Conservation (phyloP, 23 red algal species). For the Gracilaria caudata region DNA sequence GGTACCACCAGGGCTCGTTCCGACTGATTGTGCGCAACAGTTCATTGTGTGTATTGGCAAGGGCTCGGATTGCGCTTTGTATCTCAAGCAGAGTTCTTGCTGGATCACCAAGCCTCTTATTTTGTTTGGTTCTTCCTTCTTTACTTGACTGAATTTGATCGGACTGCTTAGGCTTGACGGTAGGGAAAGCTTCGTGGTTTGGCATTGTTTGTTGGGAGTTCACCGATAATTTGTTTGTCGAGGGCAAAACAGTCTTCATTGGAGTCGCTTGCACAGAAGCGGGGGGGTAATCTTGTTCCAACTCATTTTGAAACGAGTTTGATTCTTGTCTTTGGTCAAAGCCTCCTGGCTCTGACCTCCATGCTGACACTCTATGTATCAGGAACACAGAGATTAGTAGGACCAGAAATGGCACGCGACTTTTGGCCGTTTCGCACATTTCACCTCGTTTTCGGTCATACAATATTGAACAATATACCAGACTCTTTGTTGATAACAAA, state of each 20-base stretch:
- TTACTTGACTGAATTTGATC: neutral
- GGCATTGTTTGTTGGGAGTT: neutral
- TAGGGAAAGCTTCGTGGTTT: neutral
- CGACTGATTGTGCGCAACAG: neutral
- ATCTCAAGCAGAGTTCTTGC: constrained; percentile 4
- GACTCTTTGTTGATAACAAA: neutral
- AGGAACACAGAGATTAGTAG: neutral
- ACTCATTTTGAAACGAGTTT: neutral
- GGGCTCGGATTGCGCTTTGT: constrained; percentile 8
- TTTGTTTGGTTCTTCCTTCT: neutral
- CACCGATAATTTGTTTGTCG: neutral
- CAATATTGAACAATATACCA: neutral
- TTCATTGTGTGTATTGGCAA: constrained; percentile 3
- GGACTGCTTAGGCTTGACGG: neutral
- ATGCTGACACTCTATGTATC: neutral
- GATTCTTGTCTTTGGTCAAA: too few relatives aligned
- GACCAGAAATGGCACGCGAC: neutral
- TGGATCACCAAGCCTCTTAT: neutral
- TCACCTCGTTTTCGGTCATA: neutral
- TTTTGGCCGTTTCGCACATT: neutral
- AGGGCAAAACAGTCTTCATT: neutral
- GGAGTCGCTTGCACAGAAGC: neutral
- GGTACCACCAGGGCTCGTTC: constrained; percentile 4
- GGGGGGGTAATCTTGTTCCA: neutral
- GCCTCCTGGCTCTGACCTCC: neutral